These are phyloP conservation scores for Fusarium sp. DNA, from an alignment of 2,329 filamentous ascomycete species.

Conservation along the genomic window DNA sequence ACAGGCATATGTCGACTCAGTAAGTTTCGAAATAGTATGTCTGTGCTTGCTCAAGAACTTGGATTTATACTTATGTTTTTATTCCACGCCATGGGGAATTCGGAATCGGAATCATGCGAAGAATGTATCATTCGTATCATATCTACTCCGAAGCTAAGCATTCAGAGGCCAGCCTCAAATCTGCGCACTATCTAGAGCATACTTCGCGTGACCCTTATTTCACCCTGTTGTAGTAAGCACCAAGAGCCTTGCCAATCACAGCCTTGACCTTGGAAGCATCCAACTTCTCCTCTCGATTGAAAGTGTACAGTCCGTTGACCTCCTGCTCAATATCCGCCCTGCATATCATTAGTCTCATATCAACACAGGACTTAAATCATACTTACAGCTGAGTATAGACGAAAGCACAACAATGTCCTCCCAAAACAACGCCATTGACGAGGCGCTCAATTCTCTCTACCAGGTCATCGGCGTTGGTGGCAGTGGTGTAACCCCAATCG, in stretches of 20 bases:
- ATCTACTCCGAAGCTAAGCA: not conserved
- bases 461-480: constrained; percentile 67
- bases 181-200: not conserved
- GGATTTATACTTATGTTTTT: not conserved
- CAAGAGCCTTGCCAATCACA: constrained; percentile 64
- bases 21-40: not conserved
- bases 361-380: not conserved
- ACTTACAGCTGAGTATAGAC: constrained; percentile 74
- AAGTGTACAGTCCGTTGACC: constrained; percentile 73
- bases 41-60: rapidly evolving
- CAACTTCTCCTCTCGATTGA: constrained; percentile 69
- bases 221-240: constrained; percentile 55
- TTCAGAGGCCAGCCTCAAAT: not conserved
- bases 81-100: not conserved
- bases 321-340: constrained; percentile 73
- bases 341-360: constrained; percentile 6
- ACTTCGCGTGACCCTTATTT: not conserved
- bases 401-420: constrained; percentile 68
- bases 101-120: not conserved
- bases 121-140: not conserved
- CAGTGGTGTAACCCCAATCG: constrained; percentile 77
- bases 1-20: not conserved
- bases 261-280: constrained; percentile 65
- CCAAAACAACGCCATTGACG: constrained; percentile 66
- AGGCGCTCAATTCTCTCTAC: constrained; percentile 67